A percentile compares a stretch with the other conserved stretches of the same genome.
phyloP scores from a whole-genome alignment of 1,284 basidiomycete species.

The Grifola frondosa region DNA sequence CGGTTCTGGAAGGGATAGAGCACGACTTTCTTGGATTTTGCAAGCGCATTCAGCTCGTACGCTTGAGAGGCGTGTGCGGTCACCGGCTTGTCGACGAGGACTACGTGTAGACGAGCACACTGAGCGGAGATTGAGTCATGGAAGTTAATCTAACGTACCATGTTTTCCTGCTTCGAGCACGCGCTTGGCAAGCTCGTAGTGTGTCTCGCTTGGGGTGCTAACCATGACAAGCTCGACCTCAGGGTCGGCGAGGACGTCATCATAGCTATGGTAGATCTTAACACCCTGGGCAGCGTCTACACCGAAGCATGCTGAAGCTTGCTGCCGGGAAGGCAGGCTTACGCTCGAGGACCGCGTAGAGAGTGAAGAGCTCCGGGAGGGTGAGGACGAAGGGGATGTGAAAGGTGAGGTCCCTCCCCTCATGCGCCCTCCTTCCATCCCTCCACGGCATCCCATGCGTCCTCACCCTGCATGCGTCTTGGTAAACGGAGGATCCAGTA shows the following conservation, averaged over 20 bases:
- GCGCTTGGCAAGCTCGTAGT: slow-evolving; percentile 68
- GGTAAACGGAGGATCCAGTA: slow-evolving; percentile 98
- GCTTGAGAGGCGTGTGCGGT: slow-evolving; percentile 68
- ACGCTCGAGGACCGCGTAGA: slow-evolving; percentile 67
- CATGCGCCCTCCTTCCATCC: too few species aligned
- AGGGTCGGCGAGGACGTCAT: slow-evolving; percentile 56
- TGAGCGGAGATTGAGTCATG: background rate
- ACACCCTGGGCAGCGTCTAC: slow-evolving; percentile 38
- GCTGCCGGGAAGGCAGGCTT: slow-evolving; percentile 59
- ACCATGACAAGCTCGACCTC: slow-evolving; percentile 71
- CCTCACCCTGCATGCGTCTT: too few species aligned
- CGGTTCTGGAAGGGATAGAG: slow-evolving; percentile 82
- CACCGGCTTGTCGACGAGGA: slow-evolving; percentile 84
- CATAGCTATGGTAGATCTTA: slow-evolving; percentile 55
- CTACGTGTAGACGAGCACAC: slow-evolving; percentile 40
- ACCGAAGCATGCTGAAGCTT: slow-evolving; percentile 65
- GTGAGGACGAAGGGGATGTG: slow-evolving; percentile 79
- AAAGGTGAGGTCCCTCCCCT: slow-evolving; percentile 76
- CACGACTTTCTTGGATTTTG: slow-evolving; percentile 63
- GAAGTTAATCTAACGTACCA: slow-evolving; percentile 42
- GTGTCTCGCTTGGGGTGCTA: slow-evolving; percentile 79
- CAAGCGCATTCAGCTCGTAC: slow-evolving; percentile 64
- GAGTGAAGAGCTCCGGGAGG: slow-evolving; percentile 69
- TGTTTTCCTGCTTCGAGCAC: slow-evolving; percentile 76
- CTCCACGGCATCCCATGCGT: too few species aligned